phyloP scores from a whole-genome alignment of 768 basidiomycete species.

The Lactarius tabidus region DNA sequence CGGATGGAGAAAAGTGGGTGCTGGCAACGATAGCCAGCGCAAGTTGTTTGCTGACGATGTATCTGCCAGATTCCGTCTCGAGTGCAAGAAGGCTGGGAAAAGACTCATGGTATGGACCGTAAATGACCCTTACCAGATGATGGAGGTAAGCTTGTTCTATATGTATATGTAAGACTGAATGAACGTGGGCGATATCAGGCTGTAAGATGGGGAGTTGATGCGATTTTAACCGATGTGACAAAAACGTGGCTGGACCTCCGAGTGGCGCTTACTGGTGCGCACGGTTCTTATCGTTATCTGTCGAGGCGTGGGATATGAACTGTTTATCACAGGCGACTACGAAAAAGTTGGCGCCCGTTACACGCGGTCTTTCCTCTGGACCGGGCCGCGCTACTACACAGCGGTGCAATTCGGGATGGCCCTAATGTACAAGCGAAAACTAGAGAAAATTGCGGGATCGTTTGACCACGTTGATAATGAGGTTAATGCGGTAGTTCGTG shows the following conservation, averaged over 20 bases:
- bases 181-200: conserved; percentile 46
- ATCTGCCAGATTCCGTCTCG: conserved; percentile 61
- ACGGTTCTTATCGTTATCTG: background rate
- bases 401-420: conserved; percentile 12
- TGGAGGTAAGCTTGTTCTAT: conserved; percentile 55
- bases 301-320: conserved; percentile 1
- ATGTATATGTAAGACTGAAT: conserved; percentile 12
- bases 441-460: conserved; percentile 25
- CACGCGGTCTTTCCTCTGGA: conserved; percentile 27
- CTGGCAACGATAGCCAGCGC: background rate
- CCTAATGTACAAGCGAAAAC: background rate
- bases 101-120: conserved; percentile 95
- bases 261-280: conserved; percentile 29
- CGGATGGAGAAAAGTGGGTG: conserved; percentile 66
- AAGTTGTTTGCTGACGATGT: background rate
- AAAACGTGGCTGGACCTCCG: conserved; percentile 40
- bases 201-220: conserved; percentile 48
- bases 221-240: conserved; percentile 44
- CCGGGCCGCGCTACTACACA: conserved; percentile 21
- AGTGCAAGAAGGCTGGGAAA: conserved; percentile 79
- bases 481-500: conserved; percentile 9
- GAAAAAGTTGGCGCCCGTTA: conserved; percentile 25
- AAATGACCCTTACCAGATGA: conserved; percentile 84
- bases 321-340: conserved; percentile 21
- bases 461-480: conserved; percentile 16